Base-by-base conservation (phyloP, 1,139 yeast species). In the Nakaseomyces delphensis region DNA sequence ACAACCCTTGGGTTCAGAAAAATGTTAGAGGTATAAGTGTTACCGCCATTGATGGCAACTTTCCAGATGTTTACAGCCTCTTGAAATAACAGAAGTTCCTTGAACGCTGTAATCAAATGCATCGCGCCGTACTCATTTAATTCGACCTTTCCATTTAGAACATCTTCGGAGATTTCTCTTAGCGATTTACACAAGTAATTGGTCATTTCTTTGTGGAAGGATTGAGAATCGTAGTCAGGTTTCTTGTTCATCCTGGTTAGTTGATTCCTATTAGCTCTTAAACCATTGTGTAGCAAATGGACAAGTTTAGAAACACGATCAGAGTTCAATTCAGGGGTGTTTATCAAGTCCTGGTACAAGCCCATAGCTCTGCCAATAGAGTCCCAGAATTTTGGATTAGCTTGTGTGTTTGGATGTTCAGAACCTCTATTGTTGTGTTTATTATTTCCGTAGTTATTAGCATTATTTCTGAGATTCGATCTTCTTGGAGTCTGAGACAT, bases 41-140 rank as follows among this genome's bases (percentile, higher is more conserved):
- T 58, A 42, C 54, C 44, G 13, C 62, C 61, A 41, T 61, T 58
- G 47, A 63, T 65, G 25, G 73, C 71, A 19, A 67, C 59, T 44
- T 68, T 68, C 79, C 80, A 76, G 44, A 76, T 65, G 43, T 69
- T 68, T 27, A 74, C 68, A 27, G 79, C 79, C 53, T 75, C 78
- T 45, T 68, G 66, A 18, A 72, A 69, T 39, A 73, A 59, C 32
- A 72, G 68, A 49, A 76, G 60, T 49, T 77, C 80, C 50, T 73
- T 71, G 56, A 73, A 74, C n/a, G 79, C 73, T 19, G 79, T 73
- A 49, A 76, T 69, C 39, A 77, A 56, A 52, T 75, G 79, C 64
- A 76, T 71, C 31, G 77, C 70, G 40, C 81, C 81, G 50, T 69
- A 72, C 37, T 72, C 70, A 45, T 71, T 71, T 38, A 74, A 57